These are phyloP conservation scores for Exophiala aquamarina DNA, from an alignment of 2,329 filamentous ascomycete species.

Conservation along the genomic window DNA sequence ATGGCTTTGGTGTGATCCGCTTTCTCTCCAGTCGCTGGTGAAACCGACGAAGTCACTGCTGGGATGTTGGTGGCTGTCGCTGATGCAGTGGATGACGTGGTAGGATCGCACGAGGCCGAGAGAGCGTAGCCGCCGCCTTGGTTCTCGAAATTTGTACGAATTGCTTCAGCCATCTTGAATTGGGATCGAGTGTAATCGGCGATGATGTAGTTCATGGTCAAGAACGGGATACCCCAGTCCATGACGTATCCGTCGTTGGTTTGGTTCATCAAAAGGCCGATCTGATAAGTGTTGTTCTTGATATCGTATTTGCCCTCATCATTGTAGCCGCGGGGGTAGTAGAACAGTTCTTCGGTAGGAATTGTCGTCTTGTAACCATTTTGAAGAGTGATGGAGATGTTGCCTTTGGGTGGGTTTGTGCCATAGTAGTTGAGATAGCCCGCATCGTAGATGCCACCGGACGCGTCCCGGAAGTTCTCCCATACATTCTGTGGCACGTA, in stretches of 20 bases:
- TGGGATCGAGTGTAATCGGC: slow-evolving; percentile 21
- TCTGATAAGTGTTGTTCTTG: slow-evolving; percentile 18
- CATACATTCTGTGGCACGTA: slow-evolving; percentile 23
- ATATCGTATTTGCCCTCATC: slow-evolving; percentile 20
- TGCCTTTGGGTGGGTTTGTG: slow-evolving; percentile 18
- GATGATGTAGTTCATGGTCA: slow-evolving; percentile 28
- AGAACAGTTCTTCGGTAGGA: slow-evolving; percentile 25
- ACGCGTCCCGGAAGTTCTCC: slow-evolving; percentile 18
- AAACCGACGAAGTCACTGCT: neutral
- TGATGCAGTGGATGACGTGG: slow-evolving; percentile 3
- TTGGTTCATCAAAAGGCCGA: slow-evolving; percentile 14
- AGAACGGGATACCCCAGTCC: slow-evolving; percentile 25
- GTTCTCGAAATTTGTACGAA: slow-evolving; percentile 16
- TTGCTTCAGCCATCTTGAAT: slow-evolving; percentile 25
- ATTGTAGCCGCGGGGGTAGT: slow-evolving; percentile 21
- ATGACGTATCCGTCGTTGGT: slow-evolving; percentile 18
- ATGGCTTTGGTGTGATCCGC: slow-evolving; percentile 24
- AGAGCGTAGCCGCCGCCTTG: slow-evolving; percentile 18
- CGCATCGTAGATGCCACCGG: slow-evolving; percentile 14
- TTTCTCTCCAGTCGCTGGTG: neutral
- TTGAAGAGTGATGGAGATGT: slow-evolving; percentile 21
- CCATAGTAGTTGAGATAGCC: slow-evolving; percentile 14
- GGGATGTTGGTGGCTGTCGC: neutral
- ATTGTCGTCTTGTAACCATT: slow-evolving; percentile 26
- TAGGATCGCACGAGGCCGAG: slow-evolving; percentile 21